Base-by-base conservation (phyloP, 1,284 basidiomycete genomes). In the Rhizopogon parksii region DNA sequence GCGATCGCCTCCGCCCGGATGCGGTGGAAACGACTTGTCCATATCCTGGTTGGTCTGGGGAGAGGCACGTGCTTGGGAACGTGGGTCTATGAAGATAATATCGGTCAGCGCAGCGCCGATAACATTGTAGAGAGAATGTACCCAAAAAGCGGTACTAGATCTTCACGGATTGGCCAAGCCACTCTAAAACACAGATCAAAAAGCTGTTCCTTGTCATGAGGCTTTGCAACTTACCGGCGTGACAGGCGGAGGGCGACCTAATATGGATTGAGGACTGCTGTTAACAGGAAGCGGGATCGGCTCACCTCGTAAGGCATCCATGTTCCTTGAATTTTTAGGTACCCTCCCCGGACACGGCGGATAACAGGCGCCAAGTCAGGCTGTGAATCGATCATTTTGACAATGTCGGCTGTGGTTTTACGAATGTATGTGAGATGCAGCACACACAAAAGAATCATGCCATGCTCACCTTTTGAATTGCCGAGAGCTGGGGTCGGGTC, bases 221-320 rank as follows among this genome's bases (percentile, higher is more conserved):
- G 56, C 30, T 48, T 48, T 56, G 46, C 51, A 56, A 68, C 78
- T 51, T 57, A 89, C 86, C 87, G 78, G 62, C 88, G 78, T 54
- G 88, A 83, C 37, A 91, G 70, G 53, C 80, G 77, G 49, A 88
- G 74, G 9, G 87, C 88, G 52, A 86, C 81, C 82, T 87, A 32
- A 3, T 56, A 57, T 50, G 52, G 59, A 51, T 55, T 64, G 55
- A 65, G 57, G 39, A 47, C 47, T 46, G 25, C 36, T 49, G 30
- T 54, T 43, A 40, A 51, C 27, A 40, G 39, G 50, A 45, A 53
- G 52, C 40, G 46, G 47, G 40, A 37, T 49, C 38, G 12, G 62
- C 75, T 54, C 51, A 86, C 85, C 74, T 91, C 87, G 66, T 87
- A 91, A 24, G 88, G 88, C 85, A 91, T 89, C 88, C 88, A 91